Evolutionary conservation across 108 stramenopile species (phyloP).

Genomic region (Nitzschia sp.): DNA sequence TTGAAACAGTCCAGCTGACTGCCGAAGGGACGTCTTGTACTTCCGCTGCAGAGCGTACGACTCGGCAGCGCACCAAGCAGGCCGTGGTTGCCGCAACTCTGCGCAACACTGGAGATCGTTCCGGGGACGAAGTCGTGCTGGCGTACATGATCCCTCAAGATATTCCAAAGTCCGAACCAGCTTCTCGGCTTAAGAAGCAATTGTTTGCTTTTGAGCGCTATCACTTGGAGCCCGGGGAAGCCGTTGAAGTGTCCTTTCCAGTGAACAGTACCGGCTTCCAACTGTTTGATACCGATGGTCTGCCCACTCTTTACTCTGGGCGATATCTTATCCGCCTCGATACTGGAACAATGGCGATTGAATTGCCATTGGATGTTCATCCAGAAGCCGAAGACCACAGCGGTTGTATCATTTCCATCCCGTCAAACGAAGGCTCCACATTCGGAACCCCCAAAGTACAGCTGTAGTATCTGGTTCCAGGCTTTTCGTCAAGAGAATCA

Average conservation of each 20-base stretch:
- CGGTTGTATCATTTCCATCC: no score
- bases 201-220: conserved; percentile 17
- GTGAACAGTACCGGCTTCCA: neutral
- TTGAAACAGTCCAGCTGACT: neutral
- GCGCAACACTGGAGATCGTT: neutral
- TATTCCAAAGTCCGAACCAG: conserved; percentile 11
- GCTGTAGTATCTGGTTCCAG: no score
- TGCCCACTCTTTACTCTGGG: conserved; percentile 1
- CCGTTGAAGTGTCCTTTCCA: neutral
- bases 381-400: neutral
- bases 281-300: conserved; percentile 6
- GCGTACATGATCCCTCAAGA: neutral
- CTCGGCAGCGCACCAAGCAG: neutral
- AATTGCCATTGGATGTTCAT: neutral
- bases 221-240: neutral
- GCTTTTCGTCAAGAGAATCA: no score
- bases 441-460: no score
- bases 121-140: conserved; percentile 7
- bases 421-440: no score
- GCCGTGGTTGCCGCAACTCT: neutral
- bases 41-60: no score
- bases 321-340: conserved; percentile 1
- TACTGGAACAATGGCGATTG: neutral
- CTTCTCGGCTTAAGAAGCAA: conserved; percentile 10
- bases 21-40: neutral